Percentiles rank a stretch among this genome's conserved stretches.
phyloP scores from a whole-genome alignment of 805 yeast genomes.

The Yamadazyma scolyti region DNA sequence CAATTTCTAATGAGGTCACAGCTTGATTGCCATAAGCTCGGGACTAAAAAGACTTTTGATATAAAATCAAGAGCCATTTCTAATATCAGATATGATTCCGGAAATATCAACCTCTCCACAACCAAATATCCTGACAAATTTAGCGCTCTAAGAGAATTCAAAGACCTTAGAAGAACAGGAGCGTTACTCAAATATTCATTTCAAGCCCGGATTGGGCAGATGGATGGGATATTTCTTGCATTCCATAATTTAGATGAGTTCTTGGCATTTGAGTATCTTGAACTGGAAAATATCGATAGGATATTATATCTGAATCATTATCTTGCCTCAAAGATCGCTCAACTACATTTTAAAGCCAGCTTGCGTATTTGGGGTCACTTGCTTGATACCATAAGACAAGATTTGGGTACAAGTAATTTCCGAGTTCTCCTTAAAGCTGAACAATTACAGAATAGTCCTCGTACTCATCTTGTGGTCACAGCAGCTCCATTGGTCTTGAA shows the following conservation, averaged over 20 bases:
- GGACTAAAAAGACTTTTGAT: slow-evolving; percentile 91
- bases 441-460: slow-evolving; percentile 3
- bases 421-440: slow-evolving; percentile 10
- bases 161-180: slow-evolving; percentile 66
- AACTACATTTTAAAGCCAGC: slow-evolving; percentile 63
- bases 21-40: slow-evolving; percentile 77
- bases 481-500: slow-evolving; percentile 26
- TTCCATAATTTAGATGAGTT: slow-evolving; percentile 78
- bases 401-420: slow-evolving; percentile 15
- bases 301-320: slow-evolving; percentile 21
- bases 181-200: slow-evolving; percentile 80
- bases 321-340: slow-evolving; percentile 53
- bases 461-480: slow-evolving; percentile 16
- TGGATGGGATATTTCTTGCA: slow-evolving; percentile 95
- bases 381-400: slow-evolving; percentile 23
- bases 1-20: slow-evolving; percentile 84
- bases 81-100: slow-evolving; percentile 74
- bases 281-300: slow-evolving; percentile 66
- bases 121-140: slow-evolving; percentile 5
- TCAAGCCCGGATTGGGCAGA: slow-evolving; percentile 91
- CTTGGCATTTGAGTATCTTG: slow-evolving; percentile 89
- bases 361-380: slow-evolving; percentile 44
- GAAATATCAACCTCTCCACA: slow-evolving; percentile 50
- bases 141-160: slow-evolving; percentile 43
- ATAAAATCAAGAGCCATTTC: slow-evolving; percentile 88